Evolutionary conservation across 305 asterid genomes (phyloP).

Genomic region (Ilex paraguariensis): DNA sequence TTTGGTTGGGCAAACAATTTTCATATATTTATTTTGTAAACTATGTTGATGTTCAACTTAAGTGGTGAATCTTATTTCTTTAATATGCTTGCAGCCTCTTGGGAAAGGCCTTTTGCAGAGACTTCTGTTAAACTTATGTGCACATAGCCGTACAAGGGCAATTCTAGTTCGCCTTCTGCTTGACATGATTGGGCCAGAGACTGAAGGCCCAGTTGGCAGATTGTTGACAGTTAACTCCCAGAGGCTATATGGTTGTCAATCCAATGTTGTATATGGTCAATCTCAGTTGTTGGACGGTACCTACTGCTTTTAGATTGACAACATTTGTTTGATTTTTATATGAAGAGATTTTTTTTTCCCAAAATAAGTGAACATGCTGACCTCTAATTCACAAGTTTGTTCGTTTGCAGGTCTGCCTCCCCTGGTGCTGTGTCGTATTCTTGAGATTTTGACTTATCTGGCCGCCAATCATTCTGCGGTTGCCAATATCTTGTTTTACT

Average conservation of each 20-base stretch:
- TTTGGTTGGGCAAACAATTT: too few species aligned
- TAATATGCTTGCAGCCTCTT: conserved; percentile 54
- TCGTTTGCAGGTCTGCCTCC: conserved; percentile 90
- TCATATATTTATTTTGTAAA: too few species aligned
- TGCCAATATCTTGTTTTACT: conserved; percentile 81
- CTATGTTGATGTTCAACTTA: too few species aligned
- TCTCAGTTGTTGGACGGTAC: conserved; percentile 92
- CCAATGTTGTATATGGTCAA: conserved; percentile 89
- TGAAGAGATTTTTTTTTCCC: too few species aligned
- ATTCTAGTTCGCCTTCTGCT: too few species aligned
- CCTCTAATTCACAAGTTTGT: conserved; percentile 15
- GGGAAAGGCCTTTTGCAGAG: too few species aligned
- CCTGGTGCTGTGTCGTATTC: conserved; percentile 80
- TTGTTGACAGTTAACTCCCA: too few species aligned
- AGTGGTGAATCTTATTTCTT: too few species aligned
- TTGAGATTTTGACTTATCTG: conserved; percentile 86
- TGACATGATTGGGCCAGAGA: too few species aligned
- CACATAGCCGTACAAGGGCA: too few species aligned
- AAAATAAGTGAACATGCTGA: background rate
- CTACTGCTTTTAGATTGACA: conserved; percentile 1
- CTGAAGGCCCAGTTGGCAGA: too few species aligned
- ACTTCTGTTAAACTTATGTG: too few species aligned
- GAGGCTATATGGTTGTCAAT: conserved; percentile 95
- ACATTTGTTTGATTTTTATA: background rate
- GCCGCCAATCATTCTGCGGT: conserved; percentile 94